Conservation (phyloP, 2,329 filamentous ascomycete species). For the Talaromyces sp. region DNA sequence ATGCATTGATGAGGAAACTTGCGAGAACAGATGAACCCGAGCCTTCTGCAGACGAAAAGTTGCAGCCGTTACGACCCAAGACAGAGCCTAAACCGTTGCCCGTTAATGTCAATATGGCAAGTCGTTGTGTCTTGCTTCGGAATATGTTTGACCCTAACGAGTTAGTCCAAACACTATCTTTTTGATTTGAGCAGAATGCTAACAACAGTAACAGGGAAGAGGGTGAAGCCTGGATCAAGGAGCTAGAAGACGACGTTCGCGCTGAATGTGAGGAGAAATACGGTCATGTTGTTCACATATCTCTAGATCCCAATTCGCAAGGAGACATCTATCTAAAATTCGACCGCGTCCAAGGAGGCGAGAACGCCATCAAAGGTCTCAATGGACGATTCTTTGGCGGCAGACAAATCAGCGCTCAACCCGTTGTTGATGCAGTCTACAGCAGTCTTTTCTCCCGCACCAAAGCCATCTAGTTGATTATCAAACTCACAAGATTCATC, state of each 20-base stretch:
- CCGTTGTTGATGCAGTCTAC: slow-evolving; percentile 98
- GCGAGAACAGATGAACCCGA: slow-evolving; percentile 86
- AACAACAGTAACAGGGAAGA: slow-evolving; percentile 60
- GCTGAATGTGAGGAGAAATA: slow-evolving; percentile 92
- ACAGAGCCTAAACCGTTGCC: slow-evolving; percentile 74
- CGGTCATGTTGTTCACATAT: slow-evolving; percentile 95
- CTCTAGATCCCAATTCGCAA: slow-evolving; percentile 85
- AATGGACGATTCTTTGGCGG: slow-evolving; percentile 96
- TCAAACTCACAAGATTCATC: background rate
- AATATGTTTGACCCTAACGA: slow-evolving; percentile 93
- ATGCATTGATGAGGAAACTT: slow-evolving; percentile 97
- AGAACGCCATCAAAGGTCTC: slow-evolving; percentile 95
- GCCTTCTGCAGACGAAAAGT: slow-evolving; percentile 59
- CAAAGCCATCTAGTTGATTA: slow-evolving; percentile 63
- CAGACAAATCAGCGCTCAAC: slow-evolving; percentile 86
- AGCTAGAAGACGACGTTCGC: slow-evolving; percentile 89
- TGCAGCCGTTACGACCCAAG: slow-evolving; percentile 72
- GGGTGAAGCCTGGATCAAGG: slow-evolving; percentile 84
- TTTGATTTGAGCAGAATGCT: background rate
- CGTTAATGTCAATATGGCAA: slow-evolving; percentile 85
- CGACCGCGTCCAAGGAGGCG: slow-evolving; percentile 87
- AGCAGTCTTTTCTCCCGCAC: slow-evolving; percentile 90
- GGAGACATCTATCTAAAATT: slow-evolving; percentile 99
- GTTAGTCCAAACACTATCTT: slow-evolving; percentile 55
- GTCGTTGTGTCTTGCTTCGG: slow-evolving; percentile 86